Base-by-base conservation (phyloP, 1,284 basidiomycete genomes). In the Cerioporus squamosus region DNA sequence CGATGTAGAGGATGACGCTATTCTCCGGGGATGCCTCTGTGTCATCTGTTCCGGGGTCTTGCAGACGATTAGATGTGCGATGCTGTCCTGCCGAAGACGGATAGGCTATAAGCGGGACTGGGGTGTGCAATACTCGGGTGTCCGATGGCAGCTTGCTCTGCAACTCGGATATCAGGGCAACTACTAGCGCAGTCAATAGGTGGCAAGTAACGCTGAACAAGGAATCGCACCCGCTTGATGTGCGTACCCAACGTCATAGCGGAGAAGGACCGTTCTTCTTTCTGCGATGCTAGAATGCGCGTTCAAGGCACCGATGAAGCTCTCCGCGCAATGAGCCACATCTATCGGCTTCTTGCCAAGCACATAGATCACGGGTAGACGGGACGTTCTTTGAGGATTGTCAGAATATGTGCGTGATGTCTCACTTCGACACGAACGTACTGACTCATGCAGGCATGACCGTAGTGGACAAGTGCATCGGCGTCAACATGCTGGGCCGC, bases 371-470 rank as follows among this genome's bases (percentile, higher is more conserved):
- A 93, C 90, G 0, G 94, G 93, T 0, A 96, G 73, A 10, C 91
- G 83, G 8, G 89, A 91, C 6, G 90, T 90, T 64, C 91, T 93
- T 58, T 12, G 47, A 5, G 7, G 4, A 12, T 10, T 2, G 24
- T 58, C 15, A 57, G 40, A 14, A 26, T 9, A 15, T 2, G 39
- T 15, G 45, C 38, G 43, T 29, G 55, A 36, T 7, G 49, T 33
- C 47, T 20, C 53, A 36, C 9, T 12, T 15, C 22, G 5, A 1
- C 1, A 43, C 44, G 22, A 50, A 78, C 91, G 60, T 63, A 93
- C 92, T 86, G 84, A 72, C 90, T 95, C 78, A 99, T 84, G 74
- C 97, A 99, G 0, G 97, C 95, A 77, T 98, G 94, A 1, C 97
- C 97, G 69, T 97, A 98, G 72, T 99, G 97, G 5, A 99, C 89